Base-by-base conservation (phyloP, 768 basidiomycete species). In the Thelephora ganbajun region DNA sequence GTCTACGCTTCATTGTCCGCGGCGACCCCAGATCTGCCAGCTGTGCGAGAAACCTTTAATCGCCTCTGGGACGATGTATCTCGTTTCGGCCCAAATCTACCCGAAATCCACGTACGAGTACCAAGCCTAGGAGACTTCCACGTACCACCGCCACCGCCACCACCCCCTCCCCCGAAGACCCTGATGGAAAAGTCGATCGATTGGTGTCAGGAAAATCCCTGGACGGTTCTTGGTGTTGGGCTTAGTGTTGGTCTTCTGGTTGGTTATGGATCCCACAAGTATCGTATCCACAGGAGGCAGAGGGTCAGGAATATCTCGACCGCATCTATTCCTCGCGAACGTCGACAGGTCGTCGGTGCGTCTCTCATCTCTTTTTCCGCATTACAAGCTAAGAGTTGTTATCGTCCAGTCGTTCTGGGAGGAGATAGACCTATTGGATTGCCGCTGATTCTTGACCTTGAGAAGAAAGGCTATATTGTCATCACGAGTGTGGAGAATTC, bases 381-480 rank as follows among this genome's bases (percentile, higher is more conserved):
- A 47, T 36, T 22, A 44, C 22, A 36, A 20, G 42, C 56, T 37
- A 56, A 44, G 35, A 23, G 18, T 23, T 19, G 39, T 9, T 46
- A 11, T 35, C 23, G 16, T 56, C 18, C 53, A 88, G 86, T 91
- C 34, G 72, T 91, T 22, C 71, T 91, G 35, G 90, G 91, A 22
- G 90, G 81, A 7, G 90, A 92, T 57, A 71, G 73, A 16, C 74
- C 81, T 0, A 66, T 80, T 45, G 87, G 77, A 6, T 67, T 79
- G n/a, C 77, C 84, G 6, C 62, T 92, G 36, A 79, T 91, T 46
- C 56, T 74, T 42, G 80, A 81, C 46, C 68, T 93, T 41, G 86
- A 90, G 64, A 71, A 69, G 56, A 75, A 79, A 51, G 89, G 86
- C 0, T 92, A 83, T 56, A 83, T 91, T 55, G 81, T 93, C 34